These are phyloP conservation scores for Phialophora chinensis DNA, from an alignment of 2,329 filamentous ascomycete genomes.

Conservation along the genomic window DNA sequence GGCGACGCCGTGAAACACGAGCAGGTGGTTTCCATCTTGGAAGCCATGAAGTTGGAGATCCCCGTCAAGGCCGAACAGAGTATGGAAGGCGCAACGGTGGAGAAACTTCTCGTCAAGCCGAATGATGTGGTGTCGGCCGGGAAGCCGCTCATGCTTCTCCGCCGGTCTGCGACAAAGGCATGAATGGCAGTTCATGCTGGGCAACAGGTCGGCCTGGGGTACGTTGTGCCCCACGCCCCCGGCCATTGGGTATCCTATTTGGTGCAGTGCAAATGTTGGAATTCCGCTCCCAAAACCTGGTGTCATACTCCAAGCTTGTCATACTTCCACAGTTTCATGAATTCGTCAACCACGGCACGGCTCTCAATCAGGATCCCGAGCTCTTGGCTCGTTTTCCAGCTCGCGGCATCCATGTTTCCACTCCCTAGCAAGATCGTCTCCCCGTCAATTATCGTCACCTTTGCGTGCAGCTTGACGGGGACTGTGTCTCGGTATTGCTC, in stretches of 20 bases:
- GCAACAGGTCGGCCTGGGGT: not conserved
- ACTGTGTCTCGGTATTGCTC: slow-evolving; percentile 16
- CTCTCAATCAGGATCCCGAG: slow-evolving; percentile 68
- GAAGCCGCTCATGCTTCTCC: slow-evolving; percentile 42
- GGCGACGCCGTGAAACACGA: slow-evolving; percentile 52
- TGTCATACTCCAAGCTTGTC: slow-evolving; percentile 12
- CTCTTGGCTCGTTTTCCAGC: slow-evolving; percentile 87
- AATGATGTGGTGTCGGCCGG: slow-evolving; percentile 49
- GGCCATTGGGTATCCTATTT: not conserved
- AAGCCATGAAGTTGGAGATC: slow-evolving; percentile 66
- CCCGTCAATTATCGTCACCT: slow-evolving; percentile 75
- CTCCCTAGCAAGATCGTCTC: slow-evolving; percentile 74
- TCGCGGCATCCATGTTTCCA: slow-evolving; percentile 83
- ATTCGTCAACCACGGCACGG: slow-evolving; percentile 45
- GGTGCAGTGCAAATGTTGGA: not conserved
- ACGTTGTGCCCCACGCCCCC: too few relatives aligned
- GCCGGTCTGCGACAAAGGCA: not conserved
- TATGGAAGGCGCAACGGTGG: slow-evolving; percentile 43
- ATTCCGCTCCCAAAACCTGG: not conserved
- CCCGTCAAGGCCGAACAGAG: slow-evolving; percentile 47
- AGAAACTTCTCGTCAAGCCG: slow-evolving; percentile 50
- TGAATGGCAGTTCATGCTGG: not conserved
- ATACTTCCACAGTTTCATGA: slow-evolving; percentile 38
- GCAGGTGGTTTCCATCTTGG: slow-evolving; percentile 55
- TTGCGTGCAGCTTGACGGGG: slow-evolving; percentile 70